A percentile compares a stretch with the other conserved stretches of the same genome.
These are phyloP conservation scores for Epichloe gansuensis DNA, from an alignment of 2,329 filamentous ascomycete species.

Conservation along the genomic window DNA sequence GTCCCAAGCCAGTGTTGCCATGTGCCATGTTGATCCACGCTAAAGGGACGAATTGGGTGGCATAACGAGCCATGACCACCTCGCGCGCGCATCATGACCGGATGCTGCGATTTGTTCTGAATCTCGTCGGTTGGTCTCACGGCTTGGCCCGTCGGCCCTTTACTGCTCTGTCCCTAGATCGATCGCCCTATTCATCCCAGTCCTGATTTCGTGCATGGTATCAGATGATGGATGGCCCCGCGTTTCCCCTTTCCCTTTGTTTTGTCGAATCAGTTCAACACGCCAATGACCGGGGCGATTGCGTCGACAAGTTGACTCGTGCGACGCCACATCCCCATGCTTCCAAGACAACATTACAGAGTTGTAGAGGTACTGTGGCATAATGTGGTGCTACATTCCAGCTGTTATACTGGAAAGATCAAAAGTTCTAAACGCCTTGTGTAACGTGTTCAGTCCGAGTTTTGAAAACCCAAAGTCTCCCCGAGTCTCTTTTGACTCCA, in stretches of 20 bases:
- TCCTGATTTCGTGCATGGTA: neutral
- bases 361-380: neutral
- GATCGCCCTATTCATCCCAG: neutral
- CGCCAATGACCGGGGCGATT: too few relatives aligned
- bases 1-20: neutral
- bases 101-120: neutral
- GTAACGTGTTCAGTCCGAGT: neutral
- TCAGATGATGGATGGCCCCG: too few relatives aligned
- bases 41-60: neutral
- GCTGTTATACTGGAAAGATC: neutral
- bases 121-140: neutral
- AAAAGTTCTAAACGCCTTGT: neutral
- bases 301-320: too few relatives aligned
- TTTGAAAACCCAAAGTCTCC: neutral
- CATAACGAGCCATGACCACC: neutral
- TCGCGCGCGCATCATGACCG: neutral
- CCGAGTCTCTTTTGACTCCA: neutral
- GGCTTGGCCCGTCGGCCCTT: slow-evolving; percentile 3
- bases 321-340: too few relatives aligned
- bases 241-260: neutral
- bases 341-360: neutral
- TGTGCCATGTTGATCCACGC: neutral
- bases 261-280: neutral
- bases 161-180: neutral
- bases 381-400: neutral